Conservation (phyloP, 2,329 filamentous ascomycete genomes). For the Fusarium sp. region DNA sequence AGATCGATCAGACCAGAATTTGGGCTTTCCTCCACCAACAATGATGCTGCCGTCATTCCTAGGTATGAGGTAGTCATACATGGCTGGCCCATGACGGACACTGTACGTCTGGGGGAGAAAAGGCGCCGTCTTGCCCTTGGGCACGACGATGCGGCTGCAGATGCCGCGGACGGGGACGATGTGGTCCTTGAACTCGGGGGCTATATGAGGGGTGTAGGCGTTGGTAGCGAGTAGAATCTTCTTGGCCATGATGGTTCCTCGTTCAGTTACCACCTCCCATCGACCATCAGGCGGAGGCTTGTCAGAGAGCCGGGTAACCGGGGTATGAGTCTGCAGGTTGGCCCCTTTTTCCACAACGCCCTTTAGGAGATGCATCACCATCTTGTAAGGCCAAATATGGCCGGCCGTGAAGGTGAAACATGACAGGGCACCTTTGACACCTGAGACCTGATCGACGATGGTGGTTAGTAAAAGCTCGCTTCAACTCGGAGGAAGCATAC, state of each 20-base stretch:
- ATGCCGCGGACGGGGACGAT: neutral
- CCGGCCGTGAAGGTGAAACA: slow-evolving; percentile 32
- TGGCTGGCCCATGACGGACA: neutral
- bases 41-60: neutral
- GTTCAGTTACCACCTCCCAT: neutral
- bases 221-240: neutral
- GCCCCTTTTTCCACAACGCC: slow-evolving; percentile 19
- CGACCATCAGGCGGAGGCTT: neutral
- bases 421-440: slow-evolving; percentile 24
- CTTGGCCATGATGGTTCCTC: neutral
- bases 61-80: neutral
- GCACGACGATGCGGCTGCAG: neutral
- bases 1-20: neutral
- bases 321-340: slow-evolving; percentile 22
- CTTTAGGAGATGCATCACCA: slow-evolving; percentile 25
- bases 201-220: neutral
- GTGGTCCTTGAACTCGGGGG: neutral
- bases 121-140: neutral
- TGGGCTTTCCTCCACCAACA: neutral
- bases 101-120: neutral
- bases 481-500: neutral
- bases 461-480: neutral
- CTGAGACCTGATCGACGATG: neutral
- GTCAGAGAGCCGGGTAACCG: slow-evolving; percentile 14
- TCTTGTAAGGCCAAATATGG: slow-evolving; percentile 27